Conservation (phyloP, 2,329 filamentous ascomycete species). For the Emmonsiellopsis sp. region DNA sequence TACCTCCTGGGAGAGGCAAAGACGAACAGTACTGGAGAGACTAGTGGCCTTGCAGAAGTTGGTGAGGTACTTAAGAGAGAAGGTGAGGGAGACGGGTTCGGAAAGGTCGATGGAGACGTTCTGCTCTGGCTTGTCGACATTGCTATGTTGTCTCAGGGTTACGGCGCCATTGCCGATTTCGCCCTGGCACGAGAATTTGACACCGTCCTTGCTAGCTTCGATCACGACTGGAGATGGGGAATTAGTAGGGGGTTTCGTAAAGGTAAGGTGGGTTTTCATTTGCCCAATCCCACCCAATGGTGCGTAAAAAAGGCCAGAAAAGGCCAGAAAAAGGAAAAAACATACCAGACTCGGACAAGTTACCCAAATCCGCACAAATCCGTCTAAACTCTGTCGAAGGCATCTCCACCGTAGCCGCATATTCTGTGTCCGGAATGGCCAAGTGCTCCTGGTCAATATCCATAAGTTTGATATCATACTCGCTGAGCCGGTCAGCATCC, state of each 20-base stretch:
- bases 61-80: constrained; percentile 98
- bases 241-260: neutral
- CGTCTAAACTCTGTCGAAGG: constrained; percentile 83
- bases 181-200: constrained; percentile 88
- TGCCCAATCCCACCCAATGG: neutral
- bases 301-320: neutral
- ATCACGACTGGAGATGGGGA: constrained; percentile 61
- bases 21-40: constrained; percentile 72
- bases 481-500: constrained; percentile 82
- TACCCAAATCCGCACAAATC: constrained; percentile 85
- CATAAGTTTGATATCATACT: constrained; percentile 99
- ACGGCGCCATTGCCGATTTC: constrained; percentile 96
- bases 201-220: constrained; percentile 91
- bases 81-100: constrained; percentile 88
- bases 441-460: constrained; percentile 99
- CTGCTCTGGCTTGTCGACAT: constrained; percentile 78
- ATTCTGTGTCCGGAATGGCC: constrained; percentile 98
- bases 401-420: constrained; percentile 84
- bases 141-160: constrained; percentile 78
- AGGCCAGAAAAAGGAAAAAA: constrained; percentile 8
- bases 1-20: constrained; percentile 92
- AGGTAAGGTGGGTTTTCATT: neutral
- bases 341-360: constrained; percentile 91
- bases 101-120: constrained; percentile 84
- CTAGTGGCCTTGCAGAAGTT: constrained; percentile 99